Evolutionary conservation across 352 stramenopile species (phyloP).

Genomic region (Aphanomyces invadans): DNA sequence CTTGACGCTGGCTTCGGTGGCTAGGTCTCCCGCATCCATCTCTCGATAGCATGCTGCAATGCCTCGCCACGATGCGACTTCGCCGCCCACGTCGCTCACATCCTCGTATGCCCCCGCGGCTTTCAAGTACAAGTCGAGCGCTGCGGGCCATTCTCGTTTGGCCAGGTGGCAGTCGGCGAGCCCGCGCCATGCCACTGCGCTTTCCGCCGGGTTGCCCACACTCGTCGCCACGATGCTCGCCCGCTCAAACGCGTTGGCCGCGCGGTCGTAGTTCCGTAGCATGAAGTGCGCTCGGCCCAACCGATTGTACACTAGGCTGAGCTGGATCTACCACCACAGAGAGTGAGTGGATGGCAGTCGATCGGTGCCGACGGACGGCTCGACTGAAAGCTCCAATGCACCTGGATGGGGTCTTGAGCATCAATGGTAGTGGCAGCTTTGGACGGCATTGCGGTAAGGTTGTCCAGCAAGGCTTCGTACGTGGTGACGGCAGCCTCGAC

Average conservation of each 20-base stretch:
- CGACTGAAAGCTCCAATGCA: constrained; percentile 30
- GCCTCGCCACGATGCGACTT: constrained; percentile 27
- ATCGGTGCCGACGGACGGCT: too few relatives aligned
- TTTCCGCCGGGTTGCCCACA: constrained; percentile 28
- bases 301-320: constrained; percentile 36
- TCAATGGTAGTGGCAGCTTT: too few relatives aligned
- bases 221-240: constrained; percentile 38
- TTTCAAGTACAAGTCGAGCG: constrained; percentile 10
- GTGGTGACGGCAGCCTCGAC: constrained; percentile 36
- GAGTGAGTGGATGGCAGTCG: too few relatives aligned
- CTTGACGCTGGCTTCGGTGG: constrained; percentile 47
- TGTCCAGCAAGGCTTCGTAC: constrained; percentile 38
- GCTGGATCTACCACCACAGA: constrained; percentile 27
- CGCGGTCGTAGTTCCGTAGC: constrained; percentile 49
- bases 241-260: constrained; percentile 27
- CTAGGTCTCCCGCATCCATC: constrained; percentile 39
- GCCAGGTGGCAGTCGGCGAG: constrained; percentile 11
- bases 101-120: background rate
- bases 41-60: constrained; percentile 51
- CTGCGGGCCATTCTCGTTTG: background rate
- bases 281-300: constrained; percentile 39
- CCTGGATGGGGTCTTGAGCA: constrained; percentile 29
- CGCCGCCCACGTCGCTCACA: constrained; percentile 1
- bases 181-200: background rate
- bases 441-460: too few relatives aligned